Base-by-base conservation (phyloP, 805 yeast genomes). In the Candida pini region DNA sequence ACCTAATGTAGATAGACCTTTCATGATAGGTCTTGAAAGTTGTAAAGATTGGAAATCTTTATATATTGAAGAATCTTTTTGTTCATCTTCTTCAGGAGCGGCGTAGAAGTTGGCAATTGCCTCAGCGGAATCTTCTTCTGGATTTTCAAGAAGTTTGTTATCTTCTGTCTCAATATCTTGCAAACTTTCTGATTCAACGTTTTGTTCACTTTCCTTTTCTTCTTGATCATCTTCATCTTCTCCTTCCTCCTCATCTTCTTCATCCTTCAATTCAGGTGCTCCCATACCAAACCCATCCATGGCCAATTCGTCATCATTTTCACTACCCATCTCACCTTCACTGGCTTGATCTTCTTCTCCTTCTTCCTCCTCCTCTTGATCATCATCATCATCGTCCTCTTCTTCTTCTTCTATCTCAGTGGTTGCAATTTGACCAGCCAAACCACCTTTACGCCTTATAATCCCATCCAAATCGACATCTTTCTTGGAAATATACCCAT, bases 381-480 rank as follows among this genome's bases (percentile, higher is more conserved):
- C 70, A 2, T 56, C 60, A 15, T 48, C 61, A 5, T 53, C 62
- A 10, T 47, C 57, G 14, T 51, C 55, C 3, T 45, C 58, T 9
- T 51, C 57, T 44, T 61, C 67, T 10, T 59, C 67, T 6, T 56
- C 64, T 8, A 60, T 66, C 3, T 58, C 66, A 10, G 56, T 63
- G 15, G 41, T 24, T n/a, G 41, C 35, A 34, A 49, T 28, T 16
- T 48, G 43, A 20, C 59, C 60, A 17, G 51, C 41, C 23, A 54
- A 41, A 27, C 95, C 86, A 57, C 96, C 95, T 49, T 85, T 89
- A 58, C 89, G 73, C 62, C 81, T 78, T 47, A 90, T 83, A 35
- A 90, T 90, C 10, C 78, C 78, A 50, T 90, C 96, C 41, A 90
- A 68, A 64, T 90, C 96, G 7, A 87, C 95, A 41, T 79, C 85